phyloP scores from a whole-genome alignment of 805 yeast genomes.

The Starmera amethionina region DNA sequence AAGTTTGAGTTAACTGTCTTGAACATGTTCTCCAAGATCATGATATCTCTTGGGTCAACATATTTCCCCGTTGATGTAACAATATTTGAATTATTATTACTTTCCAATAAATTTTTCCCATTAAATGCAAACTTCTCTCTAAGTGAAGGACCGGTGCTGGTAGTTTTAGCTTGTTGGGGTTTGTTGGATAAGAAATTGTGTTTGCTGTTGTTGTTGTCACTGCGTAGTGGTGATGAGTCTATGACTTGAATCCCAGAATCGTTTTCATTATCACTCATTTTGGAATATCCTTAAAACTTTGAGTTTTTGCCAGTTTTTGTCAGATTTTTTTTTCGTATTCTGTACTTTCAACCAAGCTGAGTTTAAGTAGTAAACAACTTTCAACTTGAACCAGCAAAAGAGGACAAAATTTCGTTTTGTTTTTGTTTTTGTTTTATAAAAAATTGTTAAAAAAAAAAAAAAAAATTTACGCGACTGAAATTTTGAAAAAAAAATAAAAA shows the following conservation, averaged over 20 bases:
- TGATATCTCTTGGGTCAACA: slow-evolving; percentile 11
- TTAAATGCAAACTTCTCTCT: slow-evolving; percentile 35
- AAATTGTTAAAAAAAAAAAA: too few relatives aligned
- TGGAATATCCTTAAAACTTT: background rate
- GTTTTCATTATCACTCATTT: background rate
- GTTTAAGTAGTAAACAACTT: too few relatives aligned
- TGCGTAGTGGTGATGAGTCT: background rate
- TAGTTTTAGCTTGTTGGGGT: background rate
- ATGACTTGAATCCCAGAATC: background rate
- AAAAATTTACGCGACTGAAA: too few relatives aligned
- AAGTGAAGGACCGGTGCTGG: slow-evolving; percentile 14
- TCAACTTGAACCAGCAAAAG: too few relatives aligned
- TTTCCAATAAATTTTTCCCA: slow-evolving; percentile 13
- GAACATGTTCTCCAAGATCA: slow-evolving; percentile 18
- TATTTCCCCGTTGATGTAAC: slow-evolving; percentile 1
- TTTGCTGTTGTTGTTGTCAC: background rate
- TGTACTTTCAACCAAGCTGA: too few relatives aligned
- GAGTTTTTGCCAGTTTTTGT: too few relatives aligned
- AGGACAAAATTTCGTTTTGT: too few relatives aligned
- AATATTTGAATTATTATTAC: slow-evolving; percentile 2
- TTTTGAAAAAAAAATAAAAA: too few relatives aligned
- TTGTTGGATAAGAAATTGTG: background rate
- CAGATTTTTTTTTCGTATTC: too few relatives aligned
- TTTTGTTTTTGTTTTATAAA: too few relatives aligned
- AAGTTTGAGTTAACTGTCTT: slow-evolving; percentile 23